Base-by-base conservation (phyloP, 1,284 basidiomycete genomes). In the Papiliotrema fonsecae region DNA sequence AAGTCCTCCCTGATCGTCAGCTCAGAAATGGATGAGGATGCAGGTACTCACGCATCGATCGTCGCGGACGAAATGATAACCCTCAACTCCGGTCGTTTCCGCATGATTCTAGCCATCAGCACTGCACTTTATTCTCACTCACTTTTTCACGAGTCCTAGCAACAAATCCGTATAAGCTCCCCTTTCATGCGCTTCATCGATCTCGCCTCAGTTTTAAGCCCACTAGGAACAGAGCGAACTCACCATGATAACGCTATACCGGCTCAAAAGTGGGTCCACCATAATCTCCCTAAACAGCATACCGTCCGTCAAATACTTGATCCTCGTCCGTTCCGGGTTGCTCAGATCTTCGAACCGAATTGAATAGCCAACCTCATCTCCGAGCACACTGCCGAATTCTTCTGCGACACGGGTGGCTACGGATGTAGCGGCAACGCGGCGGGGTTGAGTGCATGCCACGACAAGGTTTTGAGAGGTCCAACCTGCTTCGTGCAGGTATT, bases 301-400 rank as follows among this genome's bases (percentile, higher is more conserved):
- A 36, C 96, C 94, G 69, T 99, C 96, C 25, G 96, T 98, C 81
- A 97, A 82, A 74, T 97, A 98, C 50, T 92, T 83, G 67, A 98
- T 88, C n/a, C 88, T 79, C 0, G 94, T 98, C 42, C 81, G 77
- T 47, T 84, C 78, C 65, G 84, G 84, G 67, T 80, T 81, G 62
- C 86, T 87, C 38, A 92, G 81, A 65, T 98, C 93, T 72, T 99
- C 96, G 59, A 98, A 98, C 11, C 96, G 85, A 58, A 99, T 97
- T 3, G 90, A 89, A 70, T 98, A 99, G 6, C 96, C 94, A 54
- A 97, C 92, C 77, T 97, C 91, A 55, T 96, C 87, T 22, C 92
- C 92, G n/a, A 96, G 76, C 11, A 83, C 75, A 7, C 82, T 82
- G 4, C 93, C 93, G 35, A 93, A 83, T 75, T 99, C 94, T 30